phyloP scores from a whole-genome alignment of 768 basidiomycete species.

The Hygrophorus pudorinus region DNA sequence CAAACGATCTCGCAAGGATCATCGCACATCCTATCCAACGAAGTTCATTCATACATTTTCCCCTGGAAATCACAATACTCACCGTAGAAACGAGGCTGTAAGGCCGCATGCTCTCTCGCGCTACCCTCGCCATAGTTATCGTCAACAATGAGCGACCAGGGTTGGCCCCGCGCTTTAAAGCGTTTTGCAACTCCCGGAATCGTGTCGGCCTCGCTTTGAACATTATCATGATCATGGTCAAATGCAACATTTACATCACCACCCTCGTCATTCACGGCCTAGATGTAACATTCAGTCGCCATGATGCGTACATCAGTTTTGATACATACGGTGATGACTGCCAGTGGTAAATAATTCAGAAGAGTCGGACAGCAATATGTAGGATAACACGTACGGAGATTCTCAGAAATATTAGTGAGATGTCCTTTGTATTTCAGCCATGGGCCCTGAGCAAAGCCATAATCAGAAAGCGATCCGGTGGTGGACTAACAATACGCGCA shows the following conservation, averaged over 20 bases:
- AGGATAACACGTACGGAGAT: slow-evolving; percentile 54
- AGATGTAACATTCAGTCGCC: not conserved
- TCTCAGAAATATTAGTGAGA: slow-evolving; percentile 92
- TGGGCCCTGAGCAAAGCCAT: slow-evolving; percentile 53
- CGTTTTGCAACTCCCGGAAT: slow-evolving; percentile 89
- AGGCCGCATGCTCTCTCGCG: slow-evolving; percentile 93
- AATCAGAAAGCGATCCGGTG: slow-evolving; percentile 1
- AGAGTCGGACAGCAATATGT: not conserved
- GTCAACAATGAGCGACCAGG: slow-evolving; percentile 92
- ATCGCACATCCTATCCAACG: slow-evolving; percentile 56
- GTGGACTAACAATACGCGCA: slow-evolving; percentile 24
- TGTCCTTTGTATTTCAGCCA: slow-evolving; percentile 99
- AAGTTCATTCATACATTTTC: not conserved
- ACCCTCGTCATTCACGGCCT: slow-evolving; percentile 92
- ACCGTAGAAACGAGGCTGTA: slow-evolving; percentile 95
- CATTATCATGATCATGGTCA: slow-evolving; percentile 49
- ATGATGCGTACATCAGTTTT: not conserved
- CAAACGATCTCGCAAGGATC: slow-evolving; percentile 90
- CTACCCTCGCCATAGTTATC: slow-evolving; percentile 98
- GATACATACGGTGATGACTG: slow-evolving; percentile 71
- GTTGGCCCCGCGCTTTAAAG: slow-evolving; percentile 72
- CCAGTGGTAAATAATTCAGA: slow-evolving; percentile 2
- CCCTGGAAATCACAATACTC: not conserved
- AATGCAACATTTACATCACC: slow-evolving; percentile 89
- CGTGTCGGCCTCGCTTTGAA: slow-evolving; percentile 50